These are phyloP conservation scores for Auxenochlorella pyrenoidosa DNA, from an alignment of 139 green algal species.

Conservation along the genomic window DNA sequence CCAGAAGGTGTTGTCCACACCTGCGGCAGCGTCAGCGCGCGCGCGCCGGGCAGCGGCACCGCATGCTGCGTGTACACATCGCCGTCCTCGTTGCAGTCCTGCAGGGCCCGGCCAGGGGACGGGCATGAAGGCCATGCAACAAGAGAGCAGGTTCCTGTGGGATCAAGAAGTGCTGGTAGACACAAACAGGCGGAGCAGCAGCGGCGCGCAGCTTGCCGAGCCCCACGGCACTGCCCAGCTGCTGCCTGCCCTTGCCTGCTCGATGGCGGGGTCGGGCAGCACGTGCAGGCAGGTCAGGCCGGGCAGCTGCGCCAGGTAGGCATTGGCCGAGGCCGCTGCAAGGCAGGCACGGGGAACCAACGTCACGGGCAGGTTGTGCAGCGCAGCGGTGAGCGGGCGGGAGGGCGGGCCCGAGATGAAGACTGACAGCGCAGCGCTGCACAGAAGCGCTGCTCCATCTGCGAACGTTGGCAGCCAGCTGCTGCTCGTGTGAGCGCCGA, in stretches of 20 bases:
- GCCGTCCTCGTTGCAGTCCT: constrained; percentile 14
- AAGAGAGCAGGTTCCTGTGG: background rate
- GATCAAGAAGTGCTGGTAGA: background rate
- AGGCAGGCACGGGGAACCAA: no score
- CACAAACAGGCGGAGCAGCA: no score
- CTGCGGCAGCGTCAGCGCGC: constrained; percentile 22
- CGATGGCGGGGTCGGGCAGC: constrained; percentile 17
- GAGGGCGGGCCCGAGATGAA: no score
- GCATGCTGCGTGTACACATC: constrained; percentile 10
- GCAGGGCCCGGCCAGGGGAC: background rate
- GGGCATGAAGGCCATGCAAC: background rate
- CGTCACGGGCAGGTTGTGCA: no score
- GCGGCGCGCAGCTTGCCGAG: no score
- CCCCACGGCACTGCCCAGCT: no score
- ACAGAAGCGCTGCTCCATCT: no score
- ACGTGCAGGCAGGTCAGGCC: constrained; percentile 54
- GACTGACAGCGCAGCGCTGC: no score
- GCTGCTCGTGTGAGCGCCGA: no score
- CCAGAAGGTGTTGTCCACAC: background rate
- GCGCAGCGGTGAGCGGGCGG: no score
- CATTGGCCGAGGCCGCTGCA: constrained; percentile 51
- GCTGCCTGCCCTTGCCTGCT: background rate
- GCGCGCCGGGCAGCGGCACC: constrained; percentile 13
- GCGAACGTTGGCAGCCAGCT: background rate
- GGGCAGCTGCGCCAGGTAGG: constrained; percentile 54